These are phyloP conservation scores for Dictyostelium intermedium DNA, from an alignment of 78 protist genomes.

Conservation along the genomic window DNA sequence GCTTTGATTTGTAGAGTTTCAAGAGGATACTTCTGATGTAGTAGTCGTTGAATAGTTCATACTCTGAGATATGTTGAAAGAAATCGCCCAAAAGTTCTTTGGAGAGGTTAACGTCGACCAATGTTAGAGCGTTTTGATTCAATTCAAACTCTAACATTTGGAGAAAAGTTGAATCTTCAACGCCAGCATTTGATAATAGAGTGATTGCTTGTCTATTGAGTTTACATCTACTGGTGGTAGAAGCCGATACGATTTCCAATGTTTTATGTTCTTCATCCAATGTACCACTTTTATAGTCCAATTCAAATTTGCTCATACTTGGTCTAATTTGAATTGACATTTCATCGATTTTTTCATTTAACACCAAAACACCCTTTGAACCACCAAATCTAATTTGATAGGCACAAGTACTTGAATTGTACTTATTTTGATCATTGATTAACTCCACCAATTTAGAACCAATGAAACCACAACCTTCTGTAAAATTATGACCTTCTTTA, in stretches of 20 bases:
- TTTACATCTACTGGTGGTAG: slow-evolving; percentile 6
- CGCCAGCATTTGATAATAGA: slow-evolving; percentile 30
- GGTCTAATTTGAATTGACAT: neutral
- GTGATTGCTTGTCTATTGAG: slow-evolving; percentile 52
- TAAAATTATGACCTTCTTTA: neutral
- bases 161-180: slow-evolving; percentile 32
- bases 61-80: neutral
- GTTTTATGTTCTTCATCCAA: neutral
- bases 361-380: slow-evolving; percentile 67
- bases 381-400: slow-evolving; percentile 78
- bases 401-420: neutral
- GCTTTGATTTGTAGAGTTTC: neutral
- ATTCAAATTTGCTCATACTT: slow-evolving; percentile 42
- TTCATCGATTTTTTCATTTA: neutral
- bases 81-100: neutral
- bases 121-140: neutral
- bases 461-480: slow-evolving; percentile 59
- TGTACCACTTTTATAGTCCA: neutral
- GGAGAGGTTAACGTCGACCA: neutral
- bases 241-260: slow-evolving; percentile 42
- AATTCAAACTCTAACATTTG: neutral
- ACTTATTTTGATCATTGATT: neutral
- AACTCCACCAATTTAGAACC: neutral
- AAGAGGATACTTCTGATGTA: neutral
- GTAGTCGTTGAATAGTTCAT: slow-evolving; percentile 32